A percentile compares a stretch with the other conserved stretches of the same genome.
Evolutionary conservation across 2,329 filamentous ascomycete species (phyloP).

Genomic region (Colletotrichum acutatum): DNA sequence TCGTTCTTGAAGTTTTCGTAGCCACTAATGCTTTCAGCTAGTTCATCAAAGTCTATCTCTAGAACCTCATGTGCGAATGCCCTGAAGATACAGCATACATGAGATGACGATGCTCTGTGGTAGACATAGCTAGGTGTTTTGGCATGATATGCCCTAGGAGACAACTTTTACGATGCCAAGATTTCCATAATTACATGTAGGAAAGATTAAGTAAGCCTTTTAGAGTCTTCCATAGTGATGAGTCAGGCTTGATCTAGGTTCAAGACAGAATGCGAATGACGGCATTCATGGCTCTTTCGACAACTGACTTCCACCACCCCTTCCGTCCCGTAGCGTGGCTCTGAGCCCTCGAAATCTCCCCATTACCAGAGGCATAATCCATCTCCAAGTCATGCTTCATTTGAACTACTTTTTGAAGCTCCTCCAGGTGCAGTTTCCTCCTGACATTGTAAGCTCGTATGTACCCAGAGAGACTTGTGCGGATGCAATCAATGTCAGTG

Average conservation of each 20-base stretch:
- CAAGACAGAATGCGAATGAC: neutral
- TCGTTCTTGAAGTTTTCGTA: neutral
- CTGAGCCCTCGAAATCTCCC: no score
- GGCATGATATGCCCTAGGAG: no score
- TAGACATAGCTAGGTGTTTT: no score
- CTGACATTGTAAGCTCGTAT: conserved; percentile 4
- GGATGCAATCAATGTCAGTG: neutral
- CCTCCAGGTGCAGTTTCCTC: neutral
- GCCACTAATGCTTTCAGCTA: neutral
- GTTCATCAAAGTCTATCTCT: neutral
- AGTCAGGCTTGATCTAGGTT: neutral
- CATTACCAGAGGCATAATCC: neutral
- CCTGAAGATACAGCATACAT: no score
- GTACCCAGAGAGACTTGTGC: neutral
- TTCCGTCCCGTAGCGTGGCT: neutral
- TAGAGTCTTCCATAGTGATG: no score
- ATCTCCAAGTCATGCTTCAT: neutral
- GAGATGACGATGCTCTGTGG: no score
- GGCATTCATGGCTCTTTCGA: neutral
- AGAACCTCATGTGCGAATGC: no score
- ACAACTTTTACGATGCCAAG: no score
- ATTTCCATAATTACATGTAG: no score
- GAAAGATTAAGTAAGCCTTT: no score
- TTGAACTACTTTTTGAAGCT: neutral
- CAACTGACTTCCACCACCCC: neutral